These are phyloP conservation scores for Tetrahymena malaccensis DNA, from an alignment of 73 alveolate species.

Conservation along the genomic window DNA sequence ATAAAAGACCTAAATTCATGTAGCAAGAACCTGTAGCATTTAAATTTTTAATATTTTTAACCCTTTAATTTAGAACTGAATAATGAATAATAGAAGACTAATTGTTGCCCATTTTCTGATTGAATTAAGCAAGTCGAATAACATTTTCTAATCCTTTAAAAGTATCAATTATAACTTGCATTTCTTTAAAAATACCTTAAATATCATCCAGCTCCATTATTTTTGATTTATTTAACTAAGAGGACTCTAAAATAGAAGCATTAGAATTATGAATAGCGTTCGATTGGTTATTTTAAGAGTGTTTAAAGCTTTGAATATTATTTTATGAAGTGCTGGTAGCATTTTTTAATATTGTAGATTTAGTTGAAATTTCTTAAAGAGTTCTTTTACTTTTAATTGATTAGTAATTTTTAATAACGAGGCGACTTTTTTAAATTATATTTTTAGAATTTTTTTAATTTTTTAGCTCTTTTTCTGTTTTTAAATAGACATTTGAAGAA, in stretches of 20 bases:
- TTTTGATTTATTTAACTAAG: not conserved
- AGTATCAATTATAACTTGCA: not conserved
- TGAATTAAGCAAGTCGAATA: not conserved
- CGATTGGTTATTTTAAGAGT: not conserved
- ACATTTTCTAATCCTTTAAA: not conserved
- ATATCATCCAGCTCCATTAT: not conserved
- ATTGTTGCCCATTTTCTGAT: not conserved
- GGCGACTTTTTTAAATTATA: not conserved
- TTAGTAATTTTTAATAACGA: too few relatives aligned
- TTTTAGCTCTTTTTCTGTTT: not conserved
- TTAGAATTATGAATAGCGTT: not conserved
- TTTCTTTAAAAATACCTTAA: not conserved
- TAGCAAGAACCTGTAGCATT: not conserved
- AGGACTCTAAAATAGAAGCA: not conserved
- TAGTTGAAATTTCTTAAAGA: not conserved
- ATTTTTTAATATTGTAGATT: not conserved
- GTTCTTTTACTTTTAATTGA: not conserved
- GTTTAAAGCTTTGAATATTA: too few relatives aligned
- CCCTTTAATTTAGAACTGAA: not conserved
- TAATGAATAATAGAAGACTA: not conserved
- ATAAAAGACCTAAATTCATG: not conserved
- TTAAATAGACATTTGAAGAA: not conserved
- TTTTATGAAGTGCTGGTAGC: not conserved
- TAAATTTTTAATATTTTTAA: too few relatives aligned
- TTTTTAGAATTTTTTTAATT: too few relatives aligned